phyloP scores from a whole-genome alignment of 2,329 filamentous ascomycete species.

The Pleoardoris graminearum region DNA sequence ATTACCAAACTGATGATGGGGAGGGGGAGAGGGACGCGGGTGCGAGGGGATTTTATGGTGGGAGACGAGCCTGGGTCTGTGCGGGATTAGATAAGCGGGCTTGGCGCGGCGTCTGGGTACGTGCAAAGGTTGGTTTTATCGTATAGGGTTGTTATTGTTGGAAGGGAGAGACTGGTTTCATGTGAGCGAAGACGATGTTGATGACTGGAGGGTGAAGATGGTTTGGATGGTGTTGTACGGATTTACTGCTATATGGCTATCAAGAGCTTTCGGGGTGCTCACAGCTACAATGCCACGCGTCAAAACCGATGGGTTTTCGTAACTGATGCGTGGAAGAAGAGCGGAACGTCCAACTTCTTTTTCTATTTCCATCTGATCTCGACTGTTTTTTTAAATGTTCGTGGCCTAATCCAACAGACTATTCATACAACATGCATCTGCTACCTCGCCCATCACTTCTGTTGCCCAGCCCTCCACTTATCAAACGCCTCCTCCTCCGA shows the following conservation, averaged over 20 bases:
- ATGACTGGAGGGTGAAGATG: too few species aligned
- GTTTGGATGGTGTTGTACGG: too few species aligned
- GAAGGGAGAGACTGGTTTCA: neutral
- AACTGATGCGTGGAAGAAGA: too few species aligned
- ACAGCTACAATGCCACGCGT: too few species aligned
- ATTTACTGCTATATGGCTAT: too few species aligned
- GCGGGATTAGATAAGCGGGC: slow-evolving; percentile 16
- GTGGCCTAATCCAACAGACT: neutral
- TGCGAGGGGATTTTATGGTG: slow-evolving; percentile 24
- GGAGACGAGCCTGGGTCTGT: slow-evolving; percentile 12
- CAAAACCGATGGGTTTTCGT: neutral
- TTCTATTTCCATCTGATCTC: neutral
- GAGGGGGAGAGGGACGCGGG: slow-evolving; percentile 28
- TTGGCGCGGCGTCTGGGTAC: neutral
- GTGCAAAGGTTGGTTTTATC: neutral
- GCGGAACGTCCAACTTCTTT: neutral
- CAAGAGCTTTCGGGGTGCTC: too few species aligned
- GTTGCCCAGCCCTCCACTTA: slow-evolving; percentile 33
- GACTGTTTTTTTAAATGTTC: too few species aligned
- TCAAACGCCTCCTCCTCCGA: slow-evolving; percentile 47
- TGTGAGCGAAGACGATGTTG: too few species aligned
- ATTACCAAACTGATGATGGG: slow-evolving; percentile 45
- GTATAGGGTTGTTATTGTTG: neutral
- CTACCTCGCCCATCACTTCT: slow-evolving; percentile 14
- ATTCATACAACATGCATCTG: slow-evolving; percentile 7